Base-by-base conservation (phyloP, 345 rosid genomes). In the Arabidopsis suecica region DNA sequence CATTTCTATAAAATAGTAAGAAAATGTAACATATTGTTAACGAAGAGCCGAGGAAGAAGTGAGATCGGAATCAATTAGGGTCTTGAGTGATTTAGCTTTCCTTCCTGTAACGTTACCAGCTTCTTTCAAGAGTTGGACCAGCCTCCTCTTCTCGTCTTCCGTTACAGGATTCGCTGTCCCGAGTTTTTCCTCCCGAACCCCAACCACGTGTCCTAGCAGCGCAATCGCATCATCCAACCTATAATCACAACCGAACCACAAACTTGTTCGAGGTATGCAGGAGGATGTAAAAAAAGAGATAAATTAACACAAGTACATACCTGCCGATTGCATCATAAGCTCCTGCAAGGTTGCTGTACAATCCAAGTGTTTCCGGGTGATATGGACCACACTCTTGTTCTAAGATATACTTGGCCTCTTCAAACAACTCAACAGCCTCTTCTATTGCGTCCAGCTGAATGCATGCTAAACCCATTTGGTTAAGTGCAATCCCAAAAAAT, bases 381-480 rank as follows among this genome's bases (percentile, higher is more conserved):
- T 78, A 82, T 0, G 95, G 89, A 53, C 98, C 97, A 42, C 80
- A 88, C 74, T 85, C 93, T 83, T 86, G 83, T 73, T 94, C 97
- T 3, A 77, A 64, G 74, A 91, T 75, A 75, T 44, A 65, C 83
- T 85, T 87, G 65, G 98, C 95, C 77, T 94, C 97, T 83, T 91
- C 95, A 36, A 94, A 90, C 73, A 94, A 68, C 60, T 86, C 91
- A 14, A 85, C 89, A 65, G 97, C 97, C 80, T 91, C 96, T 2
- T 87, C 83, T 74, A 91, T 84, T 0, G 85, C 81, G 33, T 81
- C 80, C 9, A 86, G 82, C 73, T 91, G 98, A 65, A 90, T 88
- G 49, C 98, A 94, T 77, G 96, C 88, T 56, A 94, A 78, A 40
- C 98, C 98, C 97, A 91, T 87, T 74, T 94, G 97, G 84, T 94